These are phyloP conservation scores for Colletotrichum zoysiae DNA, from an alignment of 2,329 filamentous ascomycete species.

Conservation along the genomic window DNA sequence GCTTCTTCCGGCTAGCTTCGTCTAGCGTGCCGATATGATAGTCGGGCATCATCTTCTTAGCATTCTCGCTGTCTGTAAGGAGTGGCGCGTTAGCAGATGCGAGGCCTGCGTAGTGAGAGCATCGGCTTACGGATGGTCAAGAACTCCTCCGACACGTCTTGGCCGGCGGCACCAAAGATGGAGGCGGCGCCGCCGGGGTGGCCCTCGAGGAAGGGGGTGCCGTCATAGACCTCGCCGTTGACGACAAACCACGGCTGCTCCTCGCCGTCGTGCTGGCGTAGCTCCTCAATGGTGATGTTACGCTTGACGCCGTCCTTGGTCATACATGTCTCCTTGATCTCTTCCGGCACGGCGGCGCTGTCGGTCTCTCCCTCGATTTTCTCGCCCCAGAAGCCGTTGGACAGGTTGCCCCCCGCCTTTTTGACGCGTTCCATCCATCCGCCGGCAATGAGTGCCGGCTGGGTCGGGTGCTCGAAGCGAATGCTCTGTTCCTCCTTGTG, in stretches of 20 bases:
- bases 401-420: conserved; percentile 81
- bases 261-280: conserved; percentile 75
- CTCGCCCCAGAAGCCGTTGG: conserved; percentile 89
- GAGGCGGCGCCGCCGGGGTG: conserved; percentile 90
- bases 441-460: conserved; percentile 79
- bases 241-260: conserved; percentile 87
- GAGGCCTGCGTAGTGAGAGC: not conserved
- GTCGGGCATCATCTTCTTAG: conserved; percentile 87
- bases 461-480: conserved; percentile 89
- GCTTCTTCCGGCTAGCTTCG: conserved; percentile 63
- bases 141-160: conserved; percentile 90
- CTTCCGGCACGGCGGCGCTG: conserved; percentile 58
- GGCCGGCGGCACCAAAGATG: conserved; percentile 84
- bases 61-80: conserved; percentile 87
- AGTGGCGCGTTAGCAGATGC: not conserved
- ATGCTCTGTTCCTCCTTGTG: conserved; percentile 72
- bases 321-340: conserved; percentile 79
- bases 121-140: conserved; percentile 85
- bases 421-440: conserved; percentile 97
- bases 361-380: conserved; percentile 66
- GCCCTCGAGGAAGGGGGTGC: conserved; percentile 80
- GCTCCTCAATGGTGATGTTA: conserved; percentile 76
- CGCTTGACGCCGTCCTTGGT: conserved; percentile 74
- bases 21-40: conserved; percentile 89
- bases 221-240: conserved; percentile 90